A percentile compares a stretch with the other conserved stretches of the same genome.
phyloP scores from a whole-genome alignment of 2,329 filamentous ascomycete genomes.

The Ceratocystis cacaofunesta region DNA sequence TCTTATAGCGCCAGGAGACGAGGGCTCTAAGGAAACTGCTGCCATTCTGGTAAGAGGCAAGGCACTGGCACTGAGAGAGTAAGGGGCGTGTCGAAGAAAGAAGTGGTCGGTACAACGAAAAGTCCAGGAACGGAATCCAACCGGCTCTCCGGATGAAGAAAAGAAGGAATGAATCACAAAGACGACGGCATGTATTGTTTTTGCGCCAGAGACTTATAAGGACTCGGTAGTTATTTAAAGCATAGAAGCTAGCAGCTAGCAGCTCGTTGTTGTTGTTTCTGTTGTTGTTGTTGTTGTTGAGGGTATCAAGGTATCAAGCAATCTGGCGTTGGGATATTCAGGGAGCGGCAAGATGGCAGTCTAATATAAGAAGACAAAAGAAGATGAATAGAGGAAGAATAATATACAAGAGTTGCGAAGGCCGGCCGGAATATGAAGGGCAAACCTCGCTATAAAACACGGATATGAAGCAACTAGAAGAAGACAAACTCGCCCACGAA shows the following conservation, averaged over 20 bases:
- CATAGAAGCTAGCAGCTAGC: no score
- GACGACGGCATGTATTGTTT: not conserved
- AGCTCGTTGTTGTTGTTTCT: no score
- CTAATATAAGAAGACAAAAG: not conserved
- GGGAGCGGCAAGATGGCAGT: not conserved
- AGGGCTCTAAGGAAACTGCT: not conserved
- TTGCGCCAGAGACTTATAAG: no score
- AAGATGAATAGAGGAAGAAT: not conserved
- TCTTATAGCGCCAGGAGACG: conserved; percentile 24
- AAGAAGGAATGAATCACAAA: not conserved
- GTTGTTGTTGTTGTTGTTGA: not conserved
- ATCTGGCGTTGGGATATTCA: not conserved
- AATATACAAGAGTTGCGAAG: no score
- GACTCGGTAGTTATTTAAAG: no score
- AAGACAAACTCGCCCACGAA: no score
- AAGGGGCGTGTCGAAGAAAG: not conserved
- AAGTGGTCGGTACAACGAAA: not conserved
- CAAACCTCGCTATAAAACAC: no score
- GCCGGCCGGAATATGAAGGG: no score
- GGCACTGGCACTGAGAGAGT: not conserved
- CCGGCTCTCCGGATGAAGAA: not conserved
- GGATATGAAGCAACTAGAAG: no score
- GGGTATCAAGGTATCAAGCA: not conserved
- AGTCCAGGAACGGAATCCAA: not conserved
- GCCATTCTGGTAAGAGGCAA: conserved; percentile 2